These are phyloP conservation scores for Termitomyces sp. DNA, from an alignment of 768 basidiomycete genomes.

Conservation along the genomic window DNA sequence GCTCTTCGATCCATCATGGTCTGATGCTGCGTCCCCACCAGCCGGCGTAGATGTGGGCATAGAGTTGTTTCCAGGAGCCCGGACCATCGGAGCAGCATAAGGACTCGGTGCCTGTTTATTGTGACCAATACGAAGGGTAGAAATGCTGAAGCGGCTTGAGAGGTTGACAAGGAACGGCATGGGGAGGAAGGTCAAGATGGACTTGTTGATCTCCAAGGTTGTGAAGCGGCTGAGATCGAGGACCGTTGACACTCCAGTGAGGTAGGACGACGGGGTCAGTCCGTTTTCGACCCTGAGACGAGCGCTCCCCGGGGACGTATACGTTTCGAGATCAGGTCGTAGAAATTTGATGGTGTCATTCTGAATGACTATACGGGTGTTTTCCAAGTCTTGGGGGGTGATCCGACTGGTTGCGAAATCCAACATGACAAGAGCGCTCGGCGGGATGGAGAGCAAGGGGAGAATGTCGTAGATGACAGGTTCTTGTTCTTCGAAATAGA, in stretches of 20 bases:
- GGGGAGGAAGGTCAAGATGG: slow-evolving; percentile 3
- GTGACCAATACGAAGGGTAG: slow-evolving; percentile 3
- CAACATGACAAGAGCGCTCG: background rate
- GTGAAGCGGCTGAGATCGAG: slow-evolving; percentile 7
- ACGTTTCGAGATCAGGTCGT: slow-evolving; percentile 3
- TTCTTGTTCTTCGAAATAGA: slow-evolving; percentile 1
- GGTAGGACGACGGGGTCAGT: background rate
- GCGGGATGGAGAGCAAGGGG: slow-evolving; percentile 6
- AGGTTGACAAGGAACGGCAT: slow-evolving; percentile 1
- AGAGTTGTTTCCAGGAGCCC: background rate
- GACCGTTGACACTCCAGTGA: background rate
- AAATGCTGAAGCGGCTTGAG: background rate
- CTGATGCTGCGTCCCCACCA: slow-evolving; percentile 1
- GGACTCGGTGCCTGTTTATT: slow-evolving; percentile 7
- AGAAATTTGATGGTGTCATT: slow-evolving; percentile 4
- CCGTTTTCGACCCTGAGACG: slow-evolving; percentile 1
- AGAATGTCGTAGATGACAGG: background rate
- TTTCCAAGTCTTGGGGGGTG: background rate
- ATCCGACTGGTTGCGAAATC: background rate
- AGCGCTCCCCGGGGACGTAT: slow-evolving; percentile 8
- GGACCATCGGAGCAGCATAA: background rate
- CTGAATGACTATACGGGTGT: slow-evolving; percentile 1
- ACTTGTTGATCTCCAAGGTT: slow-evolving; percentile 4
- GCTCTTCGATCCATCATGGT: slow-evolving; percentile 2
- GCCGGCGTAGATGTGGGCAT: background rate